Evolutionary conservation across 345 rosid genomes (phyloP).

Genomic region (Acer campestre): DNA sequence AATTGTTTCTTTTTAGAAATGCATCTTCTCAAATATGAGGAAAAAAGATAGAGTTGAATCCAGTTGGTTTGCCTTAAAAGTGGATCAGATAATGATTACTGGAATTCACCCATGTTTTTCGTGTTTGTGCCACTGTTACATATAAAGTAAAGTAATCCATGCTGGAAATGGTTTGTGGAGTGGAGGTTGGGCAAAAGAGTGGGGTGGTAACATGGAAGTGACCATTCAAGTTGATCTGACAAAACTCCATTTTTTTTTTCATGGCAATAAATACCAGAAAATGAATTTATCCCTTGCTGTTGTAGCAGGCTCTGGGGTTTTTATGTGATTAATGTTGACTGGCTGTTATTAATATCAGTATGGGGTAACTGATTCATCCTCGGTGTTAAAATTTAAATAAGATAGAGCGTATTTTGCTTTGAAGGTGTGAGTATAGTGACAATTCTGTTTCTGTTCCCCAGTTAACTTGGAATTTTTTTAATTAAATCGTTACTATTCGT

Average conservation of each 20-base stretch:
- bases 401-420: background rate
- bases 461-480: background rate
- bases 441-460: background rate
- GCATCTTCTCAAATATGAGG: background rate
- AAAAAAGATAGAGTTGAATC: background rate
- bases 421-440: background rate
- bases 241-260: background rate
- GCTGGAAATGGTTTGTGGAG: slow-evolving; percentile 10
- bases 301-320: background rate
- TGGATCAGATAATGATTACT: background rate
- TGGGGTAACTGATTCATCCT: background rate
- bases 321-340: background rate
- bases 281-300: background rate
- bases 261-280: slow-evolving; percentile 1
- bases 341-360: background rate
- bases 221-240: background rate
- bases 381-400: background rate
- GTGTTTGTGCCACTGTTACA: background rate
- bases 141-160: too few relatives aligned
- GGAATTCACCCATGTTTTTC: background rate
- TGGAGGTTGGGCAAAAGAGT: slow-evolving; percentile 1
- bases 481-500: background rate
- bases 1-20: background rate
- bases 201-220: background rate
- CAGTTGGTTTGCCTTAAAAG: slow-evolving; percentile 3